Evolutionary conservation across 2,329 filamentous ascomycete species (phyloP).

Genomic region (Fonsecaea nubica): DNA sequence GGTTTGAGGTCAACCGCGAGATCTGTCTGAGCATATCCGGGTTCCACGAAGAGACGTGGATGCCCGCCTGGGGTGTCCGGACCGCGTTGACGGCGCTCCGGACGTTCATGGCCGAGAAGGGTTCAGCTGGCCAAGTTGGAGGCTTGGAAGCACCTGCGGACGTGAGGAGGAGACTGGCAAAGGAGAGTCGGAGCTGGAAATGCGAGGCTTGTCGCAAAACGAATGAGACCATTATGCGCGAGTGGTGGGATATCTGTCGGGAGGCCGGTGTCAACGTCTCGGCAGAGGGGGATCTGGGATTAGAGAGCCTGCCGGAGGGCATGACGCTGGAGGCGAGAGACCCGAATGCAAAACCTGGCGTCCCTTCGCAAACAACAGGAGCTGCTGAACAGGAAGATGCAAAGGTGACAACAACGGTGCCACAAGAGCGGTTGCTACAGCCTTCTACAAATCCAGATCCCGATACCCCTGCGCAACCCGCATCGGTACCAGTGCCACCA

Average conservation of each 20-base stretch:
- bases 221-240: conserved; percentile 76
- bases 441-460: conserved; percentile 2
- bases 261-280: conserved; percentile 53
- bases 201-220: conserved; percentile 73
- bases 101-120: conserved; percentile 89
- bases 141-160: conserved; percentile 78
- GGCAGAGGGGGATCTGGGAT: conserved; percentile 46
- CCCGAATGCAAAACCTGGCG: conserved; percentile 43
- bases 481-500: neutral
- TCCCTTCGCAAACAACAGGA: neutral
- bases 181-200: conserved; percentile 67
- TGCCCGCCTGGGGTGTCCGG: conserved; percentile 94
- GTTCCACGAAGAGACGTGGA: conserved; percentile 98
- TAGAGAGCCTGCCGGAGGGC: conserved; percentile 60
- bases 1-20: conserved; percentile 95
- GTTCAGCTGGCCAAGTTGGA: conserved; percentile 81
- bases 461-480: neutral
- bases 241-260: conserved; percentile 66
- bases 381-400: conserved; percentile 5
- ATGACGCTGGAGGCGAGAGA: conserved; percentile 74
- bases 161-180: conserved; percentile 72
- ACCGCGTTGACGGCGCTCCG: conserved; percentile 82
- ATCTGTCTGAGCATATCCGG: conserved; percentile 94
- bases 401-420: neutral
- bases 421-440: neutral